phyloP scores from a whole-genome alignment of 805 yeast genomes.

The Candida adriatica region DNA sequence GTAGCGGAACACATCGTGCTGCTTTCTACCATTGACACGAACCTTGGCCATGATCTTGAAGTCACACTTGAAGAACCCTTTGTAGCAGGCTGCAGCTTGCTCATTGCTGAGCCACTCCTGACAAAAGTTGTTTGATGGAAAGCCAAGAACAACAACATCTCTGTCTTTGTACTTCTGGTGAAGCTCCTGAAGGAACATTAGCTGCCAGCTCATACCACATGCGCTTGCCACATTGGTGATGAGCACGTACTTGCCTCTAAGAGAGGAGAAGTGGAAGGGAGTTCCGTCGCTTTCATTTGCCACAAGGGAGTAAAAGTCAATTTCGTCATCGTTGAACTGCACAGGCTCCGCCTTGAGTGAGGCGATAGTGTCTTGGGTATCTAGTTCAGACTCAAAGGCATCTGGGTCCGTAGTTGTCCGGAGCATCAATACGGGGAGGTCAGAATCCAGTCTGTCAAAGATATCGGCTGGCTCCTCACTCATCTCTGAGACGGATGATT shows the following conservation, averaged over 20 bases:
- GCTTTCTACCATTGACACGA: slow-evolving; percentile 70
- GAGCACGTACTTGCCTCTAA: slow-evolving; percentile 74
- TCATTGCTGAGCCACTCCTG: slow-evolving; percentile 33
- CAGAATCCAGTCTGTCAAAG: slow-evolving; percentile 1
- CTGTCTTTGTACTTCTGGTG: slow-evolving; percentile 56
- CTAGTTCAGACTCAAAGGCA: neutral
- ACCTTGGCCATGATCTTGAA: slow-evolving; percentile 72
- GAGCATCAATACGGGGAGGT: slow-evolving; percentile 1
- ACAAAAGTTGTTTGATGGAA: slow-evolving; percentile 90
- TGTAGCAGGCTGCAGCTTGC: slow-evolving; percentile 41
- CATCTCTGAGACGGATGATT: no score
- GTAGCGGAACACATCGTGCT: slow-evolving; percentile 63
- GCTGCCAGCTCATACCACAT: slow-evolving; percentile 76
- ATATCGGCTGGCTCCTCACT: no score
- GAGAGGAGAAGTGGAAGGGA: slow-evolving; percentile 48
- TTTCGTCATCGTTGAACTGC: slow-evolving; percentile 1
- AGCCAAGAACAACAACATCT: slow-evolving; percentile 74
- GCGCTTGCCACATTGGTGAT: slow-evolving; percentile 86
- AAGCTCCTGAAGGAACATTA: slow-evolving; percentile 60
- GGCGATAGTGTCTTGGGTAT: neutral
- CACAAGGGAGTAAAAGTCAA: slow-evolving; percentile 53
- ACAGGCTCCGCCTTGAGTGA: neutral
- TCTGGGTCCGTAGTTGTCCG: no score
- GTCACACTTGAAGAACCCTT: slow-evolving; percentile 62
- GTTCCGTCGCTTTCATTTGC: slow-evolving; percentile 54